phyloP scores from a whole-genome alignment of 129 eudicot genomes.

The Centrapalus pauciflorus region DNA sequence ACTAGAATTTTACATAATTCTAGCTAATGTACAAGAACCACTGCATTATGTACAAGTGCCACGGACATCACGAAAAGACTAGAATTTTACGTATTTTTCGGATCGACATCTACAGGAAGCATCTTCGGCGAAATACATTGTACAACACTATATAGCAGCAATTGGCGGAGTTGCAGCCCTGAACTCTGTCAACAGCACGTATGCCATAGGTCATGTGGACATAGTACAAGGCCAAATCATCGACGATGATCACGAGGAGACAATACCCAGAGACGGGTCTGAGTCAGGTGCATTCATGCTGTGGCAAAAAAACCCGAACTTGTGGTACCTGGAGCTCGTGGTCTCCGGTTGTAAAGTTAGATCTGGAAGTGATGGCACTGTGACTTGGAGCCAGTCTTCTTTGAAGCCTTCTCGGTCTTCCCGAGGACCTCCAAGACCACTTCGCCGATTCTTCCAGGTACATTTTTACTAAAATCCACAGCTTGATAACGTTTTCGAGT shows the following conservation, averaged over 20 bases:
- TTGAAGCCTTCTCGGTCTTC: conserved; percentile 47
- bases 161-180: conserved; percentile 58
- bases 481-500: not conserved
- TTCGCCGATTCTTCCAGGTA: conserved; percentile 82
- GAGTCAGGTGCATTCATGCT: conserved; percentile 70
- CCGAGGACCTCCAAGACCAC: conserved; percentile 79
- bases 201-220: conserved; percentile 65
- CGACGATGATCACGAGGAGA: not conserved
- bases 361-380: conserved; percentile 60
- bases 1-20: too few relatives aligned
- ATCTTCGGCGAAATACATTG: conserved; percentile 74
- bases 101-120: conserved; percentile 47
- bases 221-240: conserved; percentile 40
- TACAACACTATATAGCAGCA: conserved; percentile 74
- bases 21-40: not conserved
- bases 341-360: conserved; percentile 64
- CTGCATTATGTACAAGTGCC: not conserved
- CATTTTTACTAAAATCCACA: not conserved
- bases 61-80: not conserved
- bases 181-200: conserved; percentile 52
- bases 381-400: conserved; percentile 76
- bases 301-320: conserved; percentile 71
- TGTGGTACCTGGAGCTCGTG: conserved; percentile 74
- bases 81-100: not conserved
- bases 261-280: conserved; percentile 6